Percentiles rank a stretch among this genome's conserved stretches.
phyloP scores from a whole-genome alignment of 768 basidiomycete genomes.

The Rhodosporidiobolus odoratus region DNA sequence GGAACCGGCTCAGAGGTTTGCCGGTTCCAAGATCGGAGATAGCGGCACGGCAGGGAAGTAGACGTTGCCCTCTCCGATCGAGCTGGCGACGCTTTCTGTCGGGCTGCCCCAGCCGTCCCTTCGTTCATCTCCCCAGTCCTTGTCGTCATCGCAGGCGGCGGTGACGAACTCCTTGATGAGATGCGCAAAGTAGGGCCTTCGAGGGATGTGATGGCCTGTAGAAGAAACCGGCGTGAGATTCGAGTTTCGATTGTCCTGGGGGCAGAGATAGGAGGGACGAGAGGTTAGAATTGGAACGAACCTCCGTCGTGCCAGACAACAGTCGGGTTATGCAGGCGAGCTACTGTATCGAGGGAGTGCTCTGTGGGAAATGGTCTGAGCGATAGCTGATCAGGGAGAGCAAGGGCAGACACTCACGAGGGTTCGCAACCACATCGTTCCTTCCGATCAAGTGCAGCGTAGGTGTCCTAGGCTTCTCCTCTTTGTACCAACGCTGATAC shows the following conservation, averaged over 20 bases:
- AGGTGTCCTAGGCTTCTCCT: not conserved
- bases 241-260: not conserved
- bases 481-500: not conserved
- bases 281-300: not conserved
- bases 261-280: not conserved
- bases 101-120: not conserved
- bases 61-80: not conserved
- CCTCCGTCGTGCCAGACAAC: slow-evolving; percentile 14
- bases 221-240: not conserved
- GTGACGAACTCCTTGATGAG: slow-evolving; percentile 1
- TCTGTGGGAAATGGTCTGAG: not conserved
- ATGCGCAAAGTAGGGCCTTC: not conserved
- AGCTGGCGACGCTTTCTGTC: not conserved
- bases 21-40: not conserved
- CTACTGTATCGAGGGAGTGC: not conserved
- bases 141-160: not conserved
- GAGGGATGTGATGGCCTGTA: slow-evolving; percentile 15
- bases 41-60: not conserved
- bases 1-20: not conserved
- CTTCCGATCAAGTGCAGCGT: slow-evolving; percentile 4
- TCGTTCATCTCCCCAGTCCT: not conserved
- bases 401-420: not conserved
- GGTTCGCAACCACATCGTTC: not conserved
- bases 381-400: not conserved
- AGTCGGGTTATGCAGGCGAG: not conserved